Conservation (phyloP, 805 yeast genomes). For the Tetrapisispora namnaoensis region DNA sequence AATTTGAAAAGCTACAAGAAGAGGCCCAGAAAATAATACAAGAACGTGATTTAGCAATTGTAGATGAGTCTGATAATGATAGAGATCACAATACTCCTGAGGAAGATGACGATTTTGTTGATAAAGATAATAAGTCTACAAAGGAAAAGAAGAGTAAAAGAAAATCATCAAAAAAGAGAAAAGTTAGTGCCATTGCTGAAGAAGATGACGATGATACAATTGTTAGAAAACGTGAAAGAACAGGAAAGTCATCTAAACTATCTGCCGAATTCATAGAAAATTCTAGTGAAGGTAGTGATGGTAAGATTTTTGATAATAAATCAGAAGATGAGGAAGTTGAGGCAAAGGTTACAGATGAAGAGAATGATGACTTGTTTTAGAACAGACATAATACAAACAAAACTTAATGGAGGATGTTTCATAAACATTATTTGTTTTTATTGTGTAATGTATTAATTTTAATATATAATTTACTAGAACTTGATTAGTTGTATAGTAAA, state of each 20-base stretch:
- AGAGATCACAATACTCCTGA: conserved; percentile 31
- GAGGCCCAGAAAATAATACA: conserved; percentile 49
- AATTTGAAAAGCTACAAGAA: conserved; percentile 42
- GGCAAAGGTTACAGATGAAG: conserved; percentile 9
- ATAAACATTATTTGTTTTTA: neutral
- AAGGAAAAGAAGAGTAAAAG: conserved; percentile 20
- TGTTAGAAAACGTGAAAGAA: conserved; percentile 8
- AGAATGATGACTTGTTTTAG: conserved; percentile 15
- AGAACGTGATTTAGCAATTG: conserved; percentile 39
- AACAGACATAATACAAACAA: neutral
- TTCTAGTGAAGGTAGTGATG: conserved; percentile 33
- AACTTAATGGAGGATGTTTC: neutral
- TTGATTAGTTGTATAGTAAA: neutral
- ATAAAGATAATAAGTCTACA: conserved; percentile 22
- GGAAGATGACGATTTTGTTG: conserved; percentile 19
- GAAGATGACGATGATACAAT: conserved; percentile 26
- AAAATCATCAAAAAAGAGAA: conserved; percentile 25
- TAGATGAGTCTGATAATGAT: conserved; percentile 32
- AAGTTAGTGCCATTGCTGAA: conserved; percentile 29
- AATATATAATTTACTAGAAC: neutral
- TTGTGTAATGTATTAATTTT: neutral
- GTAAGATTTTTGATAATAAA: conserved; percentile 7
- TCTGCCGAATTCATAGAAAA: conserved; percentile 35
- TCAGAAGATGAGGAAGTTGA: conserved; percentile 10
- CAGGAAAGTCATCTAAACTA: conserved; percentile 23